Conservation (phyloP, 768 basidiomycete species). For the Amanita thiersii region DNA sequence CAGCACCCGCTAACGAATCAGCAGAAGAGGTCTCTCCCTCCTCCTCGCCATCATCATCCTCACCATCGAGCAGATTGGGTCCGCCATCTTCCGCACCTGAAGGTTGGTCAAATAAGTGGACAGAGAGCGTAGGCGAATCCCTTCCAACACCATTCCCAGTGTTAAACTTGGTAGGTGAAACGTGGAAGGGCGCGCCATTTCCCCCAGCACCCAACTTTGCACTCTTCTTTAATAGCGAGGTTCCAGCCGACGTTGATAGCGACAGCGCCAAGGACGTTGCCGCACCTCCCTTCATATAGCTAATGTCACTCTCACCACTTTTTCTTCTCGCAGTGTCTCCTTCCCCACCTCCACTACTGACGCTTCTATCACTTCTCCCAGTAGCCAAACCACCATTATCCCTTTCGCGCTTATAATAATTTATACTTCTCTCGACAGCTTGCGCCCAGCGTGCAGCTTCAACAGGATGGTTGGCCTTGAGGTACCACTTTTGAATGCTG, state of each 20-base stretch:
- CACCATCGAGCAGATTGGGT: conserved; percentile 17
- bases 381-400: background rate
- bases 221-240: background rate
- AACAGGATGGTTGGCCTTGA: conserved; percentile 81
- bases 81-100: conserved; percentile 12
- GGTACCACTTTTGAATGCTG: conserved; percentile 75
- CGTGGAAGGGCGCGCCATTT: too few species aligned
- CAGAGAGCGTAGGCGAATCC: too few species aligned
- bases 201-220: too few species aligned
- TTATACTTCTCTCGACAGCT: conserved; percentile 65
- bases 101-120: background rate
- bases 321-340: conserved; percentile 18
- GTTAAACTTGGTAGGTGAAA: too few species aligned
- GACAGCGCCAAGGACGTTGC: background rate
- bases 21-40: conserved; percentile 23
- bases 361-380: too few species aligned
- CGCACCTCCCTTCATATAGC: conserved; percentile 8
- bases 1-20: conserved; percentile 34
- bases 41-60: conserved; percentile 24
- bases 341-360: conserved; percentile 10
- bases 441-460: conserved; percentile 87
- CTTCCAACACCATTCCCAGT: too few species aligned
- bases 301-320: conserved; percentile 44
- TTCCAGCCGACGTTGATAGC: background rate
- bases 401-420: conserved; percentile 42